Base-by-base conservation (phyloP, 495 filamentous ascomycete species). In the Aspergillus steynii region DNA sequence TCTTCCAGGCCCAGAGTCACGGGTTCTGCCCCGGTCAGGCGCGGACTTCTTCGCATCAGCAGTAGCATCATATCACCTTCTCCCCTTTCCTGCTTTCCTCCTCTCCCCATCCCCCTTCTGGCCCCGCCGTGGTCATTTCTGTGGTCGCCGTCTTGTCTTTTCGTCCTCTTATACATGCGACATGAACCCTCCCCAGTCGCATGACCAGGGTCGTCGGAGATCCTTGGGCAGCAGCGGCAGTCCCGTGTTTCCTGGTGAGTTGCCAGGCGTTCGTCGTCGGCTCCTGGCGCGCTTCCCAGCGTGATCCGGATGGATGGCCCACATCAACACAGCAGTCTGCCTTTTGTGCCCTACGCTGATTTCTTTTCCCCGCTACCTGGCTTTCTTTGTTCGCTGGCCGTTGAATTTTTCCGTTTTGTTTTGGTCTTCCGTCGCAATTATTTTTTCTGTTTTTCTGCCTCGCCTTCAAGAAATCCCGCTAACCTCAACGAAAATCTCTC, bases 171-270 rank as follows among this genome's bases (percentile, higher is more conserved):
- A 32, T 54, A 64, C 52, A 64, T 69, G 66, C 68, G 68, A 73
- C 65, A 76, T 75, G 75, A 74, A 76, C 65, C 66, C 71, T 53
- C 65, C 71, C 34, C 63, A 60, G 62, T 67, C 69, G 56, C 69
- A 65, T 61, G 67, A 75, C 61, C 62, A 68, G 34, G 58, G 58
- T 49, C 77, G 70, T 65, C 71, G 72, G 63, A 71, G 69, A 32
- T 74, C 74, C 46, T 68, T 71, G 61, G 73, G 74, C 55, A 75
- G 72, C 61, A 71, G 65, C 67, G 73, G 71, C 25, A 75, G 72
- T 63, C 67, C 73, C 54, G 68, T 65, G 37, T 70, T 70, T 61
- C 60, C 76, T 66, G 74, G 76, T 79, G 64, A 77, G 76, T 75
- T 27, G 50, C 51, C 58, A 59, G 59, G 60, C 58, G 51, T 60